phyloP scores from a whole-genome alignment of 306 rosid species.

The Casuarina cunninghamiana region DNA sequence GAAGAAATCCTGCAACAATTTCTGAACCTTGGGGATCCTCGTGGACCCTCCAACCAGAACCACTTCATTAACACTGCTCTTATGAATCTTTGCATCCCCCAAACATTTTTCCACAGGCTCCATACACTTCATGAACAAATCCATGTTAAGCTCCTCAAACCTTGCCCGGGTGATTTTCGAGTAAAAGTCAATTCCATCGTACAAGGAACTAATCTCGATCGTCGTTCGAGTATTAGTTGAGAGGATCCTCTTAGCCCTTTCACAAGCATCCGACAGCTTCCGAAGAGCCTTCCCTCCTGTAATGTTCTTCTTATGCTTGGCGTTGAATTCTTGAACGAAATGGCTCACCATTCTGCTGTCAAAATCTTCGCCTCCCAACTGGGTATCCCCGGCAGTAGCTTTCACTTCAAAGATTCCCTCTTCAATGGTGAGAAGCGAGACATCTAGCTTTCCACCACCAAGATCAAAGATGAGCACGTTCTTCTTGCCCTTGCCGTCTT shows the following conservation, averaged over 20 bases:
- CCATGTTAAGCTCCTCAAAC: constrained; percentile 59
- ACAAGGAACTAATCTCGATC: constrained; percentile 40
- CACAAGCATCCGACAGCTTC: constrained; percentile 38
- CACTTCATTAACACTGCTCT: constrained; percentile 46
- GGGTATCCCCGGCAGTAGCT: constrained; percentile 40
- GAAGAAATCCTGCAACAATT: constrained; percentile 44
- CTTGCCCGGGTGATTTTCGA: constrained; percentile 25
- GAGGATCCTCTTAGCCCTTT: constrained; percentile 49
- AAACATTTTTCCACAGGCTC: constrained; percentile 51
- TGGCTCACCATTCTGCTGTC: constrained; percentile 40
- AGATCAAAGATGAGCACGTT: constrained; percentile 41
- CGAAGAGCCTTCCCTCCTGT: constrained; percentile 34
- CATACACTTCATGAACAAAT: constrained; percentile 48
- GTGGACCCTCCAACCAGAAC: constrained; percentile 63
- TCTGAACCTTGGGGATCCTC: constrained; percentile 54
- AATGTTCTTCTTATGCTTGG: constrained; percentile 42
- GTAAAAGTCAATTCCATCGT: constrained; percentile 38
- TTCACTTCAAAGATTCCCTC: constrained; percentile 44
- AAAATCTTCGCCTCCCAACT: constrained; percentile 48
- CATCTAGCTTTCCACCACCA: constrained; percentile 43
- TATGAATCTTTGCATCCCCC: constrained; percentile 58
- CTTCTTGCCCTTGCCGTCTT: constrained; percentile 15
- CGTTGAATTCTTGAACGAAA: constrained; percentile 42
- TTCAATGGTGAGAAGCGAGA: constrained; percentile 40
- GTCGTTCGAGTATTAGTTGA: constrained; percentile 40